Evolutionary conservation across 2,329 filamentous ascomycete genomes (phyloP), one percentile per base, ranked within the genome.

Genomic region (Epichloe gansuensis): DNA sequence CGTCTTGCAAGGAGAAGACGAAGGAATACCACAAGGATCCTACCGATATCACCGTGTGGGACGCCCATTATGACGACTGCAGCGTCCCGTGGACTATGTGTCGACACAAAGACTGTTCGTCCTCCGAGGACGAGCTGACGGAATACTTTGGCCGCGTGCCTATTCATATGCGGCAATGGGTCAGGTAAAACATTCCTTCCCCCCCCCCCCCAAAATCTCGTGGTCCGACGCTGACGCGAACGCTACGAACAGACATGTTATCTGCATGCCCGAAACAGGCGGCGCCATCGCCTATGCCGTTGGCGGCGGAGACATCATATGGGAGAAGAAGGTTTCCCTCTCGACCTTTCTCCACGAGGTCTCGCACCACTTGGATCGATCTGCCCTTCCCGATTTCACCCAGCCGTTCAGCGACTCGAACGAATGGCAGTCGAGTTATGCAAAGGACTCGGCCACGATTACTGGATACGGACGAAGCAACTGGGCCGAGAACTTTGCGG

Each of bases 61-160:
- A 61, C 51, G 57, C 61, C 23, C 56, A 54, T 48, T 64, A 60
- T 46, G 45, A 55, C 43, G 64, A 65, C 54, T 66, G 64, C 54
- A 35, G 23, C 17, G 49, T 56, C 43, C 51, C 57, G 25, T 67
- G 64, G 64, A 57, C 61, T 48, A 60, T 67, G 43, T 67, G 64
- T 50, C 57, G 64, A 1, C 62, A 65, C 53, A 60, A 57, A 43
- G 52, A 60, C 35, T 54, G 61, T 9, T 50, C 53, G 1, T 52
- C 59, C n/a, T 56, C 50, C 53, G 47, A 61, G 49, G 43, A 47
- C 3, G 55, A 58, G 25, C 62, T 66, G 57, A 55, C 60, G 12
- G 57, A 60, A 41, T 51, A 61, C 27, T 64, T 65, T 36, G 63
- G 63, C 11, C 59, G 61, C 27, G 34, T 65, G 12, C 64, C 64